Conservation (phyloP, 1,284 basidiomycete genomes). For the Tilletia caries region DNA sequence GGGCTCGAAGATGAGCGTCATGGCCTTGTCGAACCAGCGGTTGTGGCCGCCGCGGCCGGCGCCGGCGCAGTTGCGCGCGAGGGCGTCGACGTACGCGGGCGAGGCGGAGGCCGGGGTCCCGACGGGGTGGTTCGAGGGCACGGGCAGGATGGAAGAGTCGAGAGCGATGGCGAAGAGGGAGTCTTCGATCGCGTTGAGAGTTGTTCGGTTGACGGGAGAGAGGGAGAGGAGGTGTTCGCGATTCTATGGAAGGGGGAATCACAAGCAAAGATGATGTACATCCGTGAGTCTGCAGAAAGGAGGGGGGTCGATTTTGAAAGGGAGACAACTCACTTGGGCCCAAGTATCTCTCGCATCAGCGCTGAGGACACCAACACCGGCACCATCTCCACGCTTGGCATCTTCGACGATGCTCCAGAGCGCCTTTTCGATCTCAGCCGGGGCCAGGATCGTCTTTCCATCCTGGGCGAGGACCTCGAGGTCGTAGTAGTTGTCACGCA, state of each 20-base stretch:
- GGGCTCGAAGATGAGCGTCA: conserved; percentile 77
- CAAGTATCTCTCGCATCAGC: conserved; percentile 79
- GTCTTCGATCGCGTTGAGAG: conserved; percentile 66
- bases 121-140: conserved; percentile 42
- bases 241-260: conserved; percentile 59
- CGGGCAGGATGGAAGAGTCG: conserved; percentile 57
- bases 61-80: conserved; percentile 72
- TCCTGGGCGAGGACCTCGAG: conserved; percentile 62
- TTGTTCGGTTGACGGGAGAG: conserved; percentile 65
- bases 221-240: conserved; percentile 68
- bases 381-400: conserved; percentile 61
- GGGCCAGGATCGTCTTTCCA: conserved; percentile 42
- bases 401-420: conserved; percentile 70
- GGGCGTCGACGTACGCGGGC: conserved; percentile 68
- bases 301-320: background rate
- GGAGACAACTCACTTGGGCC: conserved; percentile 65
- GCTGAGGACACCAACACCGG: conserved; percentile 69
- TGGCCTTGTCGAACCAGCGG: conserved; percentile 88
- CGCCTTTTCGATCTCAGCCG: conserved; percentile 64
- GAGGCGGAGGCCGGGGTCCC: conserved; percentile 58
- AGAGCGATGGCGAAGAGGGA: conserved; percentile 72
- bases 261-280: background rate
- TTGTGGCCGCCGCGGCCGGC: conserved; percentile 70
- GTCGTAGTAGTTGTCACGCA: conserved; percentile 78
- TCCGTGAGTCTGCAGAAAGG: too few relatives aligned